These are phyloP conservation scores for Candida tibetensis DNA, from an alignment of 805 yeast species.

Conservation along the genomic window DNA sequence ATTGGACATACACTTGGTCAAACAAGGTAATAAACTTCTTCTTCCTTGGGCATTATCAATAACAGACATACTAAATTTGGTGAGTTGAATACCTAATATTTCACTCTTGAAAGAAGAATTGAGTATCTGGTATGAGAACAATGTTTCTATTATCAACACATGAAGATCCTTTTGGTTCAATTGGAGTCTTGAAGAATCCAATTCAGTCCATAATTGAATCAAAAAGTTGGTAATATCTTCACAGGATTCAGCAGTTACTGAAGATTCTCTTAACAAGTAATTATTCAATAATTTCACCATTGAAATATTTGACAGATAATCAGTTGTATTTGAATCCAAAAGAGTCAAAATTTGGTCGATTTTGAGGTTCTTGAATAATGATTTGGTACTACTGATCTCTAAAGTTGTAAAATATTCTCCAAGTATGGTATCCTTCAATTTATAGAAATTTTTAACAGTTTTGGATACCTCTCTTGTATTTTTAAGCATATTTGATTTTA, in stretches of 20 bases:
- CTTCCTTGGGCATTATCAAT: slow-evolving; percentile 55
- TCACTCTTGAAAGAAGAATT: slow-evolving; percentile 29
- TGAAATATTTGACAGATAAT: slow-evolving; percentile 24
- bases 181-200: slow-evolving; percentile 58
- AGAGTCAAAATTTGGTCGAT: slow-evolving; percentile 3
- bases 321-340: slow-evolving; percentile 19
- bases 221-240: slow-evolving; percentile 31
- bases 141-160: slow-evolving; percentile 47
- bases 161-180: slow-evolving; percentile 68
- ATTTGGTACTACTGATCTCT: slow-evolving; percentile 5
- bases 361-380: background rate
- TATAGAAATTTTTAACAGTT: slow-evolving; percentile 37
- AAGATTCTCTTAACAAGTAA: slow-evolving; percentile 10
- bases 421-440: slow-evolving; percentile 37
- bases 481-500: slow-evolving; percentile 22
- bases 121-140: slow-evolving; percentile 45
- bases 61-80: slow-evolving; percentile 40
- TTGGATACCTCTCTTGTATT: slow-evolving; percentile 20
- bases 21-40: slow-evolving; percentile 62
- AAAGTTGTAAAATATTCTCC: slow-evolving; percentile 26
- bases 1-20: slow-evolving; percentile 46
- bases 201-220: slow-evolving; percentile 53
- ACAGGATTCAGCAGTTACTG: slow-evolving; percentile 4
- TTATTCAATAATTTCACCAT: slow-evolving; percentile 18
- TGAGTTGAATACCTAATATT: slow-evolving; percentile 24